A percentile compares a stretch with the other conserved stretches of the same genome.
Conservation (phyloP, 1,284 basidiomycete species). For the Pseudozyma sp. region DNA sequence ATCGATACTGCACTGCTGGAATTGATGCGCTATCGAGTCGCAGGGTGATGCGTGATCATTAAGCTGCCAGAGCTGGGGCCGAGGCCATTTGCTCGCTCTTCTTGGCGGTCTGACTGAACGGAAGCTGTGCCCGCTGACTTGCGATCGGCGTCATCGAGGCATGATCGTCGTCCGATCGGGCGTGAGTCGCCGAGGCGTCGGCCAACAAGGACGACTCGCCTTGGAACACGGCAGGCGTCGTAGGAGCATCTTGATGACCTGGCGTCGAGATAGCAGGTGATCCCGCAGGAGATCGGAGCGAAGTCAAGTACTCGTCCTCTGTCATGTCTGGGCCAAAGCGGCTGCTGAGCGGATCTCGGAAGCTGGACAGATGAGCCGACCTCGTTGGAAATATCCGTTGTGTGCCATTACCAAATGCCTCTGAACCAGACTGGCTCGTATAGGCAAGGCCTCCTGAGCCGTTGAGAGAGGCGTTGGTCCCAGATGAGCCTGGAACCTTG, state of each 20-base stretch:
- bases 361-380: conserved; percentile 16
- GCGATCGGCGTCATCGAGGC: conserved; percentile 18
- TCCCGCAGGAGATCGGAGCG: conserved; percentile 38
- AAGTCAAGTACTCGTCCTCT: conserved; percentile 48
- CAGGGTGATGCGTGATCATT: background rate
- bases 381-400: conserved; percentile 11
- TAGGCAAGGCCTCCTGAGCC: background rate
- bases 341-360: conserved; percentile 17
- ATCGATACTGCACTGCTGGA: too few relatives aligned
- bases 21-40: background rate
- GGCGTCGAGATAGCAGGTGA: conserved; percentile 46
- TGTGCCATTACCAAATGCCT: background rate
- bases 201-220: background rate
- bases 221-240: conserved; percentile 14
- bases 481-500: conserved; percentile 1
- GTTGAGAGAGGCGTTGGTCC: background rate
- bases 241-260: conserved; percentile 14
- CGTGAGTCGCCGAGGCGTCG: background rate
- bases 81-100: conserved; percentile 7
- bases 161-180: conserved; percentile 13
- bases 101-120: conserved; percentile 6
- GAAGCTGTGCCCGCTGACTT: conserved; percentile 2
- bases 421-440: background rate
- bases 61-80: conserved; percentile 22
- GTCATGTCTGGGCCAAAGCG: conserved; percentile 30